Evolutionary conservation across 139 green algal genomes (phyloP), one percentile per base, ranked within the genome.

Genomic region (Tetratostichococcus sp.): DNA sequence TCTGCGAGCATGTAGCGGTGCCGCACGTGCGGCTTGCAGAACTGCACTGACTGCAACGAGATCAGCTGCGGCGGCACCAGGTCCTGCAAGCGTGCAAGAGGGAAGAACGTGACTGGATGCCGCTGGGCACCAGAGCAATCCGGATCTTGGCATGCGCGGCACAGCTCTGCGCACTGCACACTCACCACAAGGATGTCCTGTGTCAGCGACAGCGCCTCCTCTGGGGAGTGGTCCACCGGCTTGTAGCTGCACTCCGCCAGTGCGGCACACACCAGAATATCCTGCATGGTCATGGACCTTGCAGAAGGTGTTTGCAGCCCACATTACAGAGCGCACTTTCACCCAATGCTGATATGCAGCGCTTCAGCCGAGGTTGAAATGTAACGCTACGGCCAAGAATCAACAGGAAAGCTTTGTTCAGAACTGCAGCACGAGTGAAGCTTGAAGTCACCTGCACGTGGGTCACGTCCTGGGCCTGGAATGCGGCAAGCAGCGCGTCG

Each of bases 1-100:
- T 84, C 78, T 1, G 89, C 86, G 11, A 93, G 42, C 14, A 93
- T 28, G 66, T 91, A 94, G 65, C 88, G 80, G 34, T 89, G 83
- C 17, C 70, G 65, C 0, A 84, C 57, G 35, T 70, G 72, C 1
- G 76, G 39, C 67, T 75, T 66, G 1, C 79, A 85, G 2, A 88
- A 67, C 77, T 90, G 83, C 50, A 92, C 39, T 0, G 74, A n/a
- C 26, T 87, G 58, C 17, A 92, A 35, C 35, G 85, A 65, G n/a
- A 87, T 67, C 35, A 83, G 78, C 50, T 62, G 50, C 4, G 50
- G 50, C 50, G 50, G 50, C 50, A 62, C 50, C 14, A 62, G 50
- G 26, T 62, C 50, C 39, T 50, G 39, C 39, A 50, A 11, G 39
- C 8, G 39, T 50, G 39, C 6, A 6, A 50, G 39, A n/a, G n/a